phyloP scores from a whole-genome alignment of 768 basidiomycete species.

The Suillus discolor region DNA sequence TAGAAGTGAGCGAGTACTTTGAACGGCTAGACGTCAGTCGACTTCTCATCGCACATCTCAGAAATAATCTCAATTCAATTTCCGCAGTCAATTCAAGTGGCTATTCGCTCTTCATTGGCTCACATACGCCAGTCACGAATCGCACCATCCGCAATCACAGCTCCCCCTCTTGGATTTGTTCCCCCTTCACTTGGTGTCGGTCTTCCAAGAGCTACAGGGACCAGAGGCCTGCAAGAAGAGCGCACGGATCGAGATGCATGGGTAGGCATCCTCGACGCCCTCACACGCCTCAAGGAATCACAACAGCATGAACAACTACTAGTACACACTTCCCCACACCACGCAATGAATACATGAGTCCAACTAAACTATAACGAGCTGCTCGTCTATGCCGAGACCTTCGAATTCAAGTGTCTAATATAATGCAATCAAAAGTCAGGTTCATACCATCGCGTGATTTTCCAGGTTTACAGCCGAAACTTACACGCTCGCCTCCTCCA shows the following conservation, averaged over 20 bases:
- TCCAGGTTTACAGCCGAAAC: neutral
- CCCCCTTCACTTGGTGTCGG: slow-evolving; percentile 82
- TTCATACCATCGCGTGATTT: slow-evolving; percentile 13
- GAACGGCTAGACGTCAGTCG: slow-evolving; percentile 75
- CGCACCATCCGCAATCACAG: slow-evolving; percentile 86
- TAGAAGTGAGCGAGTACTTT: slow-evolving; percentile 85
- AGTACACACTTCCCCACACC: neutral
- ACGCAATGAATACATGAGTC: neutral
- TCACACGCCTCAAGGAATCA: slow-evolving; percentile 60
- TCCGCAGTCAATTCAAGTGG: slow-evolving; percentile 69
- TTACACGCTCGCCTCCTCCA: slow-evolving; percentile 56
- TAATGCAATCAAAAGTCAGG: slow-evolving; percentile 10
- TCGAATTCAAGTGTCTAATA: slow-evolving; percentile 6
- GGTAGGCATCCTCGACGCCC: slow-evolving; percentile 70
- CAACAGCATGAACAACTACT: slow-evolving; percentile 27
- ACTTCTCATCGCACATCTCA: neutral
- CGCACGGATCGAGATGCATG: slow-evolving; percentile 77
- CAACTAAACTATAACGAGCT: slow-evolving; percentile 2
- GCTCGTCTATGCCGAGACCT: neutral
- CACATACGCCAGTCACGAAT: slow-evolving; percentile 83
- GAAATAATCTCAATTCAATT: neutral
- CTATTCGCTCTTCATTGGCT: slow-evolving; percentile 76
- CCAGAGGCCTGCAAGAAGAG: slow-evolving; percentile 76
- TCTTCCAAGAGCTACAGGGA: slow-evolving; percentile 46
- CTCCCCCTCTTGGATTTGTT: slow-evolving; percentile 70